Conservation (phyloP, 495 filamentous ascomycete species). For the Neurospora sp. region DNA sequence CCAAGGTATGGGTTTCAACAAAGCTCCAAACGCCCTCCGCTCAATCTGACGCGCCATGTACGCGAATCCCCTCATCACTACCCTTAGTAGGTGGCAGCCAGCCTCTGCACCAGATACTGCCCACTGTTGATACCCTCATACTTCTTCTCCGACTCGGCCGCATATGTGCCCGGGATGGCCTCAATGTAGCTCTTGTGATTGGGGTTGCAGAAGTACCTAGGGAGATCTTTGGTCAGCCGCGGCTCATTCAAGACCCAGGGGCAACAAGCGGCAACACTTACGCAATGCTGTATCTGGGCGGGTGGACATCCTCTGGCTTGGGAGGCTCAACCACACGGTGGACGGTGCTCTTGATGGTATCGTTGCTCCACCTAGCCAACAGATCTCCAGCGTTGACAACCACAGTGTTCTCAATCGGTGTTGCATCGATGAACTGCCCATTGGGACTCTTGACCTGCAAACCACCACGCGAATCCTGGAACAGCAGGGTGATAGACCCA, state of each 20-base stretch:
- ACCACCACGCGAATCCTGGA: conserved; percentile 77
- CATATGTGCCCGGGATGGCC: conserved; percentile 78
- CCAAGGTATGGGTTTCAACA: neutral
- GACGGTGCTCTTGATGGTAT: conserved; percentile 75
- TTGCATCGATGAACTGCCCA: conserved; percentile 73
- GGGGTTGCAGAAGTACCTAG: conserved; percentile 82
- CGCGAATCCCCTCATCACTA: neutral
- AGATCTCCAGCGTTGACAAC: conserved; percentile 91
- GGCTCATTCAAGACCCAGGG: neutral
- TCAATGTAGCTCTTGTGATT: conserved; percentile 72
- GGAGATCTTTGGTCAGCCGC: conserved; percentile 5
- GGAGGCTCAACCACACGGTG: conserved; percentile 88
- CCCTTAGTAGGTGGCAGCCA: conserved; percentile 58
- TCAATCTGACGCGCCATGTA: neutral
- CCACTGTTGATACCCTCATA: conserved; percentile 70
- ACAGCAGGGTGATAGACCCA: conserved; percentile 77
- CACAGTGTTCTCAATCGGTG: conserved; percentile 70
- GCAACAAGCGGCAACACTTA: conserved; percentile 24
- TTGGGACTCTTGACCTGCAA: conserved; percentile 73
- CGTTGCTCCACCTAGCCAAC: conserved; percentile 83
- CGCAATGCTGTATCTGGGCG: conserved; percentile 59
- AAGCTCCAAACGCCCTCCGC: neutral
- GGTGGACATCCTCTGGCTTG: conserved; percentile 38
- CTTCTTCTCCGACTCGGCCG: conserved; percentile 58
- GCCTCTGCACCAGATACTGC: conserved; percentile 71